A percentile compares a stretch with the other conserved stretches of the same genome.
Conservation (phyloP, 495 filamentous ascomycete genomes). For the Oidiodendron maius region DNA sequence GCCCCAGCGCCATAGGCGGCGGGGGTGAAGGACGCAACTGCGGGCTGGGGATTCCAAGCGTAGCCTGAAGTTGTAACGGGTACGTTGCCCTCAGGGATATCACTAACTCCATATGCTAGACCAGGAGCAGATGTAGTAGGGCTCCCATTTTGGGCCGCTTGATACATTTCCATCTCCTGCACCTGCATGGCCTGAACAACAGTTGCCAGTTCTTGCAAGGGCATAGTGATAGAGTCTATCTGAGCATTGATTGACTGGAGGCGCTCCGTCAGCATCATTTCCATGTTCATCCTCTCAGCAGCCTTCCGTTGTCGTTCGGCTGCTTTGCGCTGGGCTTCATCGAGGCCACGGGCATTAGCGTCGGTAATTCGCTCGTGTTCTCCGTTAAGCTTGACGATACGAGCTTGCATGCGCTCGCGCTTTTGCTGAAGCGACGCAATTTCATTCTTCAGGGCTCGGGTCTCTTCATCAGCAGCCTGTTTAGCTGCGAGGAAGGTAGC, state of each 20-base stretch:
- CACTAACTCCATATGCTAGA: neutral
- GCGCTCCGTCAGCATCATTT: conserved; percentile 24
- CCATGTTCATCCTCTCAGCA: conserved; percentile 55
- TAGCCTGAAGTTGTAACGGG: neutral
- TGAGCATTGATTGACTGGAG: neutral
- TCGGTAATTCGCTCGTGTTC: conserved; percentile 74
- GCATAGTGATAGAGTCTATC: neutral
- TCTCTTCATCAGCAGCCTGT: conserved; percentile 55
- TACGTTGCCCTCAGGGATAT: neutral
- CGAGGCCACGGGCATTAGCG: conserved; percentile 67
- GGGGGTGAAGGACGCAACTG: conserved; percentile 6
- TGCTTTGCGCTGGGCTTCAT: conserved; percentile 66
- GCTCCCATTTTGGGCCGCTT: neutral
- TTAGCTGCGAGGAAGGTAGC: conserved; percentile 57
- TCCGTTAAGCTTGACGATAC: conserved; percentile 68
- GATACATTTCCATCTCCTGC: conserved; percentile 4
- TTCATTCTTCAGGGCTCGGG: conserved; percentile 61
- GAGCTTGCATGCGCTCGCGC: conserved; percentile 69
- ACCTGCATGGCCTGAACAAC: neutral
- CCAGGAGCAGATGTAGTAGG: neutral
- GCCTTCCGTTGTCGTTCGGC: conserved; percentile 61
- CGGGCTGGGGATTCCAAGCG: conserved; percentile 2
- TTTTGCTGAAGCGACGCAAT: conserved; percentile 61
- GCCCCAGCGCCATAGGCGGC: neutral
- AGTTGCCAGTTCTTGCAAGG: neutral